Conservation (phyloP, 164 flowering plant species). For the Warburgia ugandensis region DNA sequence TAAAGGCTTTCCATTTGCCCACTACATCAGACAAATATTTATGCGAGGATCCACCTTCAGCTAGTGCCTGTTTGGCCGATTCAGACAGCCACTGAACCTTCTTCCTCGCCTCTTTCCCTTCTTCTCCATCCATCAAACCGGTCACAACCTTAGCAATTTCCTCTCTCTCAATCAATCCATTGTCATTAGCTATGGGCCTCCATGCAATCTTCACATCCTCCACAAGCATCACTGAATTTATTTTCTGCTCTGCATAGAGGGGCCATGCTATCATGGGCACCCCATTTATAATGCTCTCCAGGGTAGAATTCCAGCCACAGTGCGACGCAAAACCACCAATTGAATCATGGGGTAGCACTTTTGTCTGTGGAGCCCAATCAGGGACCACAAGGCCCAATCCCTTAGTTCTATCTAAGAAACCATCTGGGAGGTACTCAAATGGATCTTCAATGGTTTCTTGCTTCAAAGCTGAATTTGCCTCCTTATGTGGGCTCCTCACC, state of each 20-base stretch:
- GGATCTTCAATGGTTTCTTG: slow-evolving; percentile 19
- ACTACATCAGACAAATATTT: slow-evolving; percentile 18
- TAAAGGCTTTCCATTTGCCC: slow-evolving; percentile 12
- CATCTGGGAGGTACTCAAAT: slow-evolving; percentile 19
- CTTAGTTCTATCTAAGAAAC: slow-evolving; percentile 16
- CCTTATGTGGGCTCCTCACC: slow-evolving; percentile 20
- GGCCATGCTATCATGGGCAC: slow-evolving; percentile 75
- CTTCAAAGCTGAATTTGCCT: slow-evolving; percentile 14
- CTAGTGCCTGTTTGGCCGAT: slow-evolving; percentile 11
- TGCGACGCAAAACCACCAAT: slow-evolving; percentile 15
- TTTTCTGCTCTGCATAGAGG: slow-evolving; percentile 63
- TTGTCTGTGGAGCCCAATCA: slow-evolving; percentile 22
- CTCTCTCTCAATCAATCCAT: slow-evolving; percentile 30
- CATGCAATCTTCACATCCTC: slow-evolving; percentile 47
- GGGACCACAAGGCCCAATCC: slow-evolving; percentile 21
- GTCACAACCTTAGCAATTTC: slow-evolving; percentile 44
- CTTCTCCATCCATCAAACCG: slow-evolving; percentile 30
- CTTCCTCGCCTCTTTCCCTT: slow-evolving; percentile 20
- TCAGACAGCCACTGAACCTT: slow-evolving; percentile 26
- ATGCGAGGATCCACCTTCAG: slow-evolving; percentile 27
- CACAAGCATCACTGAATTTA: slow-evolving; percentile 45
- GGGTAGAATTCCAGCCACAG: slow-evolving; percentile 72
- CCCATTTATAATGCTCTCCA: slow-evolving; percentile 56
- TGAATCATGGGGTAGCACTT: slow-evolving; percentile 10
- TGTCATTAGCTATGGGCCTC: slow-evolving; percentile 20